Evolutionary conservation across 1,284 basidiomycete genomes (phyloP), one percentile per base, ranked within the genome.

Genomic region (Fomitiporia mediterranea): DNA sequence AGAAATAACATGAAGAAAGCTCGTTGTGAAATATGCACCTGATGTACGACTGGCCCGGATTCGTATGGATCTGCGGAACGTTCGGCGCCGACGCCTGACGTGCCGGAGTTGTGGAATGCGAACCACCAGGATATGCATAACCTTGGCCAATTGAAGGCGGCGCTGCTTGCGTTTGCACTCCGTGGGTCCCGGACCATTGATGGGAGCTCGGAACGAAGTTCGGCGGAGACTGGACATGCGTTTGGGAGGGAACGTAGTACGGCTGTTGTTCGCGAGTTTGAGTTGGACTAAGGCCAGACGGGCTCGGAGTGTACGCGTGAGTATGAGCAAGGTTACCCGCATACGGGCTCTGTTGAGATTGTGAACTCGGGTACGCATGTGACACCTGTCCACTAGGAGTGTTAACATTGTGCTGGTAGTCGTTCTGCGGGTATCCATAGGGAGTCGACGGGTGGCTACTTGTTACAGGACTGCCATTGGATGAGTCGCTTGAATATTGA

Each of bases 41-140:
- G 44, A 19, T 40, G 53, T 47, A 44, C 8, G 53, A 30, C 32
- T 53, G 52, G 11, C 53, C 53, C 9, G 39, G 7, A 19, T 6
- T 34, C 4, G 53, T 30, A 39, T 54, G 43, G 32, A 35, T 39
- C 8, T 39, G 17, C 6, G 21, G 27, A 9, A 28, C 27, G 19
- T 30, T 21, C 21, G 42, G 15, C 9, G 50, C 37, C 25, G 50
- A 42, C 11, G 15, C 39, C 23, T 32, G 25, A 19, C 37, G 50
- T 15, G 42, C 37, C 48, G 21, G 32, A 37, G 48, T 8, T 6
- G 21, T 27, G n/a, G 48, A n/a, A 23, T 35, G 32, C 30, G 48
- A 9, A 8, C 27, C 37, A 13, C 48, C 32, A 17, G 48, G 25
- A 17, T 50, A 50, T 35, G 19, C 48, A 21, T 50, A 39, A 4